These are phyloP conservation scores for Picea sitchensis DNA, from an alignment of 75 land plant genomes.

Conservation along the genomic window DNA sequence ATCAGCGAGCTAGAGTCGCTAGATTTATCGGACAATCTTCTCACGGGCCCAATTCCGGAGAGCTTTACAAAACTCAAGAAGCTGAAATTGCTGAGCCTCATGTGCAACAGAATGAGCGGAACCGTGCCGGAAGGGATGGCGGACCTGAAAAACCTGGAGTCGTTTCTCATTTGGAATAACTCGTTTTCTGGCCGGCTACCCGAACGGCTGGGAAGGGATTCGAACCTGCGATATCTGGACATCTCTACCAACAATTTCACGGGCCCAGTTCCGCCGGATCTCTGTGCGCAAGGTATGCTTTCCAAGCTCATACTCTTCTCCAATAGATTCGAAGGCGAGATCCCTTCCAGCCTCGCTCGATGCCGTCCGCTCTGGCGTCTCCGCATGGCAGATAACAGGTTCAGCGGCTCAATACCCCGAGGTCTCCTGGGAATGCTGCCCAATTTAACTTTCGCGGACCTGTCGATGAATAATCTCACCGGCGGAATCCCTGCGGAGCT, in stretches of 20 bases:
- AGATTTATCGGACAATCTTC: slow-evolving; percentile 64
- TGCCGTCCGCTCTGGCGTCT: slow-evolving; percentile 60
- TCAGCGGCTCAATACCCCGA: slow-evolving; percentile 53
- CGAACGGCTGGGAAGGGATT: slow-evolving; percentile 33
- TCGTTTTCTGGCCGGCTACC: slow-evolving; percentile 58
- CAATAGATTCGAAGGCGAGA: slow-evolving; percentile 42
- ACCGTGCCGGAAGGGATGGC: slow-evolving; percentile 47
- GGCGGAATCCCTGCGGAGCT: slow-evolving; percentile 52
- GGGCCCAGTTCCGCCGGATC: slow-evolving; percentile 50
- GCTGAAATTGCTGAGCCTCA: slow-evolving; percentile 56
- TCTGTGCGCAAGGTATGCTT: slow-evolving; percentile 49
- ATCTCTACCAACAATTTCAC: slow-evolving; percentile 58
- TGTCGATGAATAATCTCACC: slow-evolving; percentile 56
- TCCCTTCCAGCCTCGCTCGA: slow-evolving; percentile 41
- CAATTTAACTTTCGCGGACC: slow-evolving; percentile 48
- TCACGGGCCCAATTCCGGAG: slow-evolving; percentile 61
- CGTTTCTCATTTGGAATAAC: slow-evolving; percentile 65
- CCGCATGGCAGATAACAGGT: slow-evolving; percentile 46
- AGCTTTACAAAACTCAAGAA: slow-evolving; percentile 50
- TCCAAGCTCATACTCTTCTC: slow-evolving; percentile 61
- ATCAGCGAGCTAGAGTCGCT: slow-evolving; percentile 42
- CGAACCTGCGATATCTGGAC: slow-evolving; percentile 49
- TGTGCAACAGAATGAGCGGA: slow-evolving; percentile 59
- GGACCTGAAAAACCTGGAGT: slow-evolving; percentile 41
- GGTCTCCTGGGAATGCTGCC: slow-evolving; percentile 35